These are phyloP conservation scores for Penicillium verhagenii DNA, from an alignment of 495 filamentous ascomycete genomes.

Conservation along the genomic window DNA sequence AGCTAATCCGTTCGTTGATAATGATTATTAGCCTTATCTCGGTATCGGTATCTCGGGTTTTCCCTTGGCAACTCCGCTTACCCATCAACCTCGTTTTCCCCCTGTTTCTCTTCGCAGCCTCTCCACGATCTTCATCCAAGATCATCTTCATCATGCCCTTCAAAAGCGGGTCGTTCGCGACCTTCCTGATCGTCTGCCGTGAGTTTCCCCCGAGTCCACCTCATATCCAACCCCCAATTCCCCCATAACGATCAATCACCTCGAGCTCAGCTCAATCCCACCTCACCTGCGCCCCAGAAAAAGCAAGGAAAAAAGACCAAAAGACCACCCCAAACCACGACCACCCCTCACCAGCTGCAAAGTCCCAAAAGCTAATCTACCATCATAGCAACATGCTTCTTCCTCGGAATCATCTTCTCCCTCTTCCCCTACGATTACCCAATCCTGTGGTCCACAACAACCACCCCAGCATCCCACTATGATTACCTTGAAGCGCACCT, in stretches of 20 bases:
- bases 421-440: constrained; percentile 97
- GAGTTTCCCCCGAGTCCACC: constrained; percentile 32
- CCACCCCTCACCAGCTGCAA: constrained; percentile 5
- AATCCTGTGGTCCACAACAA: constrained; percentile 80
- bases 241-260: background rate
- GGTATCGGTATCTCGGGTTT: constrained; percentile 2
- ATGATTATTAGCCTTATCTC: constrained; percentile 15
- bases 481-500: constrained; percentile 84
- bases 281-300: too few relatives aligned
- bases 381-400: constrained; percentile 79
- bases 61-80: constrained; percentile 25
- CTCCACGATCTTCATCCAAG: constrained; percentile 6
- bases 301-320: too few relatives aligned
- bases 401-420: constrained; percentile 97
- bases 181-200: constrained; percentile 96
- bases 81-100: constrained; percentile 17
- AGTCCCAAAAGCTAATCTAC: constrained; percentile 10
- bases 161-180: constrained; percentile 68
- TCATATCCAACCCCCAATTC: constrained; percentile 7
- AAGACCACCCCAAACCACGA: too few relatives aligned
- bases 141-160: constrained; percentile 33
- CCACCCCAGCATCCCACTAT: constrained; percentile 63
- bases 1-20: background rate
- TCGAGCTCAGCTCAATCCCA: background rate
- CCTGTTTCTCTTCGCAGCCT: constrained; percentile 13